These are phyloP conservation scores for Rubroboletus satanas DNA, from an alignment of 768 basidiomycete genomes.

Conservation along the genomic window DNA sequence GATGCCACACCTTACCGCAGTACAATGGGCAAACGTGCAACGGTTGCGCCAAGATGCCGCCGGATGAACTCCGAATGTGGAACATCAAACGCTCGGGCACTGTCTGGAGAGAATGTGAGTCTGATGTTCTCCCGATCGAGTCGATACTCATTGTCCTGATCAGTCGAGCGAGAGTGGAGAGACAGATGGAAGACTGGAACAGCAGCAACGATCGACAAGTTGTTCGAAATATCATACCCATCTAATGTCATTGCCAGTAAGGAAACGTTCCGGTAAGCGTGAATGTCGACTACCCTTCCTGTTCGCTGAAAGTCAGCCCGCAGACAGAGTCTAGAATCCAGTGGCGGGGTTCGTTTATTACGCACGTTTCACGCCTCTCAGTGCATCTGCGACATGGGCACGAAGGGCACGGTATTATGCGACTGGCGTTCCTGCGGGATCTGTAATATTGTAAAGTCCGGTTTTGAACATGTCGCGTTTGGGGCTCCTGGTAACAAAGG, in stretches of 20 bases:
- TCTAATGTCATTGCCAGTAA: slow-evolving; percentile 34
- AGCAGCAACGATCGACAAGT: slow-evolving; percentile 46
- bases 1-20: slow-evolving; percentile 47
- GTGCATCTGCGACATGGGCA: slow-evolving; percentile 66
- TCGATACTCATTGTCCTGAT: slow-evolving; percentile 29
- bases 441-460: slow-evolving; percentile 55
- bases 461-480: slow-evolving; percentile 56
- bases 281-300: neutral
- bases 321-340: slow-evolving; percentile 34
- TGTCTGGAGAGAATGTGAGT: slow-evolving; percentile 51
- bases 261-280: slow-evolving; percentile 45
- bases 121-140: slow-evolving; percentile 14
- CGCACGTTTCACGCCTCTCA: slow-evolving; percentile 62
- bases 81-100: slow-evolving; percentile 46
- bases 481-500: slow-evolving; percentile 50
- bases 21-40: slow-evolving; percentile 45
- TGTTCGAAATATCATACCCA: slow-evolving; percentile 48
- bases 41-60: slow-evolving; percentile 45
- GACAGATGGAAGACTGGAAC: slow-evolving; percentile 32
- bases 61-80: slow-evolving; percentile 42
- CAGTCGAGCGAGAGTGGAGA: slow-evolving; percentile 54
- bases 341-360: slow-evolving; percentile 40
- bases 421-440: slow-evolving; percentile 62
- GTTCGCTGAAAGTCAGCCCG: slow-evolving; percentile 1
- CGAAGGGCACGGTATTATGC: slow-evolving; percentile 48